These are phyloP conservation scores for Arabidopsis hybrid DNA, from an alignment of 441 rosid genomes.

Conservation along the genomic window DNA sequence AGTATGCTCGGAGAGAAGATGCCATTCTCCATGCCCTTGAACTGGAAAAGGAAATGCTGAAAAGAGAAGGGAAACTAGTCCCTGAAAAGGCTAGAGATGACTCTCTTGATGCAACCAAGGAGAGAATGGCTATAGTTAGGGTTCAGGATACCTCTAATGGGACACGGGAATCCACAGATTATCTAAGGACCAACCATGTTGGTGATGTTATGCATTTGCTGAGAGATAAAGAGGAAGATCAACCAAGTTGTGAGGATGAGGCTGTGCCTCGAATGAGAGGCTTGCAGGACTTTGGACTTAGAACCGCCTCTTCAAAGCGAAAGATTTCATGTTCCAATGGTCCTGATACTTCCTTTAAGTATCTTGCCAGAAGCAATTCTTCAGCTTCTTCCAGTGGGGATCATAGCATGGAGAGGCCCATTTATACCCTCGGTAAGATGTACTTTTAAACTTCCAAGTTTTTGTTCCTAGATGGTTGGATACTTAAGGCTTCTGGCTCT, in stretches of 20 bases:
- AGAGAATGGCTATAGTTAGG: slow-evolving; percentile 52
- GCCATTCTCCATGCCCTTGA: slow-evolving; percentile 99
- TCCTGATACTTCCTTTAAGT: slow-evolving; percentile 56
- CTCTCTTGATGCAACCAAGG: slow-evolving; percentile 52
- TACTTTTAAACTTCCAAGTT: slow-evolving; percentile 35
- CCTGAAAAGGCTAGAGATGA: slow-evolving; percentile 49
- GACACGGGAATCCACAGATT: slow-evolving; percentile 32
- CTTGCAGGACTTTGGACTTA: slow-evolving; percentile 82
- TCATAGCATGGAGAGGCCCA: slow-evolving; percentile 55
- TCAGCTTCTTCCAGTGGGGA: slow-evolving; percentile 56
- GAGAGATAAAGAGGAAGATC: slow-evolving; percentile 57
- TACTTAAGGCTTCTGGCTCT: slow-evolving; percentile 32
- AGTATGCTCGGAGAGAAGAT: slow-evolving; percentile 99
- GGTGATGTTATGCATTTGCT: slow-evolving; percentile 45
- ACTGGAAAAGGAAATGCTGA: slow-evolving; percentile 77
- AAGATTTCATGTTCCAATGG: slow-evolving; percentile 58
- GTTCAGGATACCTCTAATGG: slow-evolving; percentile 52
- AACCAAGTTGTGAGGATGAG: slow-evolving; percentile 56
- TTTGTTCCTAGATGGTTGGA: slow-evolving; percentile 39
- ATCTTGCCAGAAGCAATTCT: slow-evolving; percentile 50
- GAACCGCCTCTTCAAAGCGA: slow-evolving; percentile 63
- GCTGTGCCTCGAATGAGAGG: slow-evolving; percentile 85
- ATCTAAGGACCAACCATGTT: slow-evolving; percentile 26
- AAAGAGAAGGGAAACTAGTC: slow-evolving; percentile 61
- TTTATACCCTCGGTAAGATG: slow-evolving; percentile 64